Evolutionary conservation across 2,329 filamentous ascomycete species (phyloP).

Genomic region (Aspergillus quadricinctus): DNA sequence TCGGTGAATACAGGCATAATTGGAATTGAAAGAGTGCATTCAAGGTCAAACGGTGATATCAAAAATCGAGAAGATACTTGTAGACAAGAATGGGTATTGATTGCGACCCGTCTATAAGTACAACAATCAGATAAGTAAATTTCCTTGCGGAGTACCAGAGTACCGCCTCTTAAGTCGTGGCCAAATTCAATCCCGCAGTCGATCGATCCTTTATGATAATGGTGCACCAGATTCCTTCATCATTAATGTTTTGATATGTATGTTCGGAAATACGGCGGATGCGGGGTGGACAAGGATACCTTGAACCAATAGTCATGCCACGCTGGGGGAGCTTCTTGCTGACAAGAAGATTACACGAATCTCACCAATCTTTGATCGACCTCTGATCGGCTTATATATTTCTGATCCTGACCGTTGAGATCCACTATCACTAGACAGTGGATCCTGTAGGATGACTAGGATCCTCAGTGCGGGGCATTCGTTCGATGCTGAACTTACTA

Average conservation of each 20-base stretch:
- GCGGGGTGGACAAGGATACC: background rate
- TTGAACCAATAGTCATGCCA: background rate
- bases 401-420: background rate
- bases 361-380: background rate
- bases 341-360: background rate
- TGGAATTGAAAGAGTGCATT: background rate
- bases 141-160: background rate
- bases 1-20: slow-evolving; percentile 41
- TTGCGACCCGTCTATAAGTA: background rate
- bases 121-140: background rate
- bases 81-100: background rate
- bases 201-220: background rate
- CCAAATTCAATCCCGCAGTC: background rate
- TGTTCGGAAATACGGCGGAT: background rate
- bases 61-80: background rate
- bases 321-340: background rate
- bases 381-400: background rate
- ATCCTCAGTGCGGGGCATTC: background rate
- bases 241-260: background rate
- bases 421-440: background rate
- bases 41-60: background rate
- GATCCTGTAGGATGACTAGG: background rate
- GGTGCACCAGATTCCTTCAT: background rate
- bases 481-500: background rate
- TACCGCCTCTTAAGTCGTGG: background rate